A percentile compares a stretch with the other conserved stretches of the same genome.
Conservation (phyloP, 2,329 filamentous ascomycete species). For the Ascochyta clinopodiicola region DNA sequence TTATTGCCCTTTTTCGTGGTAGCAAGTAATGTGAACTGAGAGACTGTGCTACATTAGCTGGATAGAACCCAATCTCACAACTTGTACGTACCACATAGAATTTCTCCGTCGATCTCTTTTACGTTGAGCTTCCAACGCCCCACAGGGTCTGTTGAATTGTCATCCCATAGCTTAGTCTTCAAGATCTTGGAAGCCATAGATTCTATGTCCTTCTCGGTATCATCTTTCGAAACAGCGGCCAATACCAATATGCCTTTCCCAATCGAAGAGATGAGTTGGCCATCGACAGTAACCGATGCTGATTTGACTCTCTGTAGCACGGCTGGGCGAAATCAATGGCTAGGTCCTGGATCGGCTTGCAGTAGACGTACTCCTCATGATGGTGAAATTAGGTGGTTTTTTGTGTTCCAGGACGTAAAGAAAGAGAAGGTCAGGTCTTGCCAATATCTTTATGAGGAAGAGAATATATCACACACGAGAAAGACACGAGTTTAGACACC, state of each 20-base stretch:
- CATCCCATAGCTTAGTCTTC: slow-evolving; percentile 91
- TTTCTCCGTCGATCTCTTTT: slow-evolving; percentile 84
- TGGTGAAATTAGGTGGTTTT: slow-evolving; percentile 19
- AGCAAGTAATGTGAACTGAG: slow-evolving; percentile 93
- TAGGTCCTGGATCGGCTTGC: slow-evolving; percentile 8
- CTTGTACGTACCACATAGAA: slow-evolving; percentile 81
- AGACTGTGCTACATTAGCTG: slow-evolving; percentile 65
- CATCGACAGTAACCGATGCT: slow-evolving; percentile 93
- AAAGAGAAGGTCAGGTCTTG: neutral
- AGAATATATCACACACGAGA: slow-evolving; percentile 1
- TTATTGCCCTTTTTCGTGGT: slow-evolving; percentile 96
- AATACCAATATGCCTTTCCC: slow-evolving; percentile 89
- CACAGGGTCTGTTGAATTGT: slow-evolving; percentile 66
- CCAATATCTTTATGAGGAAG: neutral
- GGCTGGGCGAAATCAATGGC: slow-evolving; percentile 60
- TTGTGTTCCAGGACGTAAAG: neutral
- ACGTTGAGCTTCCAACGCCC: slow-evolving; percentile 87
- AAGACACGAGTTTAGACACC: slow-evolving; percentile 1
- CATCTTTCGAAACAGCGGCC: slow-evolving; percentile 87
- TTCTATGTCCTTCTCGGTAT: slow-evolving; percentile 88
- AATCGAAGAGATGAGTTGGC: slow-evolving; percentile 87
- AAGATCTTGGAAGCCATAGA: slow-evolving; percentile 83
- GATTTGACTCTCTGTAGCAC: slow-evolving; percentile 94
- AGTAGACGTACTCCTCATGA: slow-evolving; percentile 31
- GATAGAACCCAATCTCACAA: no score